phyloP scores from a whole-genome alignment of 208 protist genomes.

The Crithidia mellificae region DNA sequence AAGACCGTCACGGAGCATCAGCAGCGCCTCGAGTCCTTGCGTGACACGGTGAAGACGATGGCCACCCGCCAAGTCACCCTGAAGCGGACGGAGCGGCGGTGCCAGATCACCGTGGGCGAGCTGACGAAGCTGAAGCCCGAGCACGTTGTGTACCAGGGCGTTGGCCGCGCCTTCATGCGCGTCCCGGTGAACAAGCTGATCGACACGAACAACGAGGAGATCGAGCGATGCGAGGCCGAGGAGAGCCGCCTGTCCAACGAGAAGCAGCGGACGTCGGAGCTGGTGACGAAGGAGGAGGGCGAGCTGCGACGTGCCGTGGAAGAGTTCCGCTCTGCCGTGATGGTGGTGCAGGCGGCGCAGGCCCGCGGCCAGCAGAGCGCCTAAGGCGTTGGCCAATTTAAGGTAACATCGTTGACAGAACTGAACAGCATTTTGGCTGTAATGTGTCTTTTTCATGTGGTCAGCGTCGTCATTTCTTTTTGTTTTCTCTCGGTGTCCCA shows the following conservation, averaged over 20 bases:
- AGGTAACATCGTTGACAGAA: too few relatives aligned
- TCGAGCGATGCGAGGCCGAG: constrained; percentile 81
- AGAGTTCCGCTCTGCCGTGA: constrained; percentile 58
- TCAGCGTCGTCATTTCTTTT: too few relatives aligned
- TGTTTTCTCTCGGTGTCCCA: too few relatives aligned
- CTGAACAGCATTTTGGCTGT: too few relatives aligned
- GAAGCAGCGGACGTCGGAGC: constrained; percentile 82
- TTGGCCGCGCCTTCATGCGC: constrained; percentile 84
- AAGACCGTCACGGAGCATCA: constrained; percentile 83
- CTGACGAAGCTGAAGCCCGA: constrained; percentile 62
- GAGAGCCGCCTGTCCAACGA: constrained; percentile 68
- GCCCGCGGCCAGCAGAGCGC: constrained; percentile 22
- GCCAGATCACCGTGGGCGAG: constrained; percentile 81
- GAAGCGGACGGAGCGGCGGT: constrained; percentile 63
- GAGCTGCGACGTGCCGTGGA: constrained; percentile 70
- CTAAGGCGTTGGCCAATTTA: constrained; percentile 3
- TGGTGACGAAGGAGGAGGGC: constrained; percentile 70
- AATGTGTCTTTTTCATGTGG: too few relatives aligned
- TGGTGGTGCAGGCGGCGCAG: constrained; percentile 53
- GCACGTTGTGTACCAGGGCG: constrained; percentile 78
- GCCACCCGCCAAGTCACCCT: constrained; percentile 76
- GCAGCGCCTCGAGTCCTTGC: constrained; percentile 76
- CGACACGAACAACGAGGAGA: constrained; percentile 60
- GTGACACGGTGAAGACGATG: constrained; percentile 80
- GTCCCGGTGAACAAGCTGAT: constrained; percentile 68